phyloP scores from a whole-genome alignment of 768 basidiomycete species.

The Boletus insuetus region DNA sequence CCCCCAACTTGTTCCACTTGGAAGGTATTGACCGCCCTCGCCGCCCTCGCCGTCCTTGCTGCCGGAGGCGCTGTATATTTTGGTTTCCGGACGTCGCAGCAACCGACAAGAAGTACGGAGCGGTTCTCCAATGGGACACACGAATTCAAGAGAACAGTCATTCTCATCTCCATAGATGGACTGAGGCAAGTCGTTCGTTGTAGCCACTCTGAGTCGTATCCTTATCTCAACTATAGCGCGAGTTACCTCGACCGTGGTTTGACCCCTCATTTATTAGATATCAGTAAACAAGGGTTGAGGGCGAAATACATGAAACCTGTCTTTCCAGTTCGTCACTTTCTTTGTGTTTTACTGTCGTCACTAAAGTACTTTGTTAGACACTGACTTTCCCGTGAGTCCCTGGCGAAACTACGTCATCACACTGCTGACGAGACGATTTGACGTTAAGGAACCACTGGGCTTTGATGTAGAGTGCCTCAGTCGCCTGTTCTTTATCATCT shows the following conservation, averaged over 20 bases:
- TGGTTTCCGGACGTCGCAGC: neutral
- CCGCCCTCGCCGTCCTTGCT: conserved; percentile 13
- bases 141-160: conserved; percentile 73
- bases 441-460: conserved; percentile 83
- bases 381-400: conserved; percentile 82
- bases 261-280: conserved; percentile 78
- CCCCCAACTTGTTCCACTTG: neutral
- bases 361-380: conserved; percentile 45
- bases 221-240: conserved; percentile 46
- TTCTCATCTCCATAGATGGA: conserved; percentile 87
- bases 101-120: conserved; percentile 9
- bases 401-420: neutral
- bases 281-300: conserved; percentile 79
- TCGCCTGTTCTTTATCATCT: neutral
- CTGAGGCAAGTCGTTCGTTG: conserved; percentile 49
- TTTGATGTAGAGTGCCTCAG: conserved; percentile 54
- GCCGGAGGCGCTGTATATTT: conserved; percentile 13
- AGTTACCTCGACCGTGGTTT: conserved; percentile 85
- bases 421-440: neutral
- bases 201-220: neutral
- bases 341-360: neutral
- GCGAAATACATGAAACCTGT: conserved; percentile 87
- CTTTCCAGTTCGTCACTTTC: conserved; percentile 67
- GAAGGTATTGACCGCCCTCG: conserved; percentile 16
- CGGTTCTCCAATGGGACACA: conserved; percentile 80